Evolutionary conservation across 371 early-diverging fungal species (phyloP).

Genomic region (Apophysomyces variabilis): DNA sequence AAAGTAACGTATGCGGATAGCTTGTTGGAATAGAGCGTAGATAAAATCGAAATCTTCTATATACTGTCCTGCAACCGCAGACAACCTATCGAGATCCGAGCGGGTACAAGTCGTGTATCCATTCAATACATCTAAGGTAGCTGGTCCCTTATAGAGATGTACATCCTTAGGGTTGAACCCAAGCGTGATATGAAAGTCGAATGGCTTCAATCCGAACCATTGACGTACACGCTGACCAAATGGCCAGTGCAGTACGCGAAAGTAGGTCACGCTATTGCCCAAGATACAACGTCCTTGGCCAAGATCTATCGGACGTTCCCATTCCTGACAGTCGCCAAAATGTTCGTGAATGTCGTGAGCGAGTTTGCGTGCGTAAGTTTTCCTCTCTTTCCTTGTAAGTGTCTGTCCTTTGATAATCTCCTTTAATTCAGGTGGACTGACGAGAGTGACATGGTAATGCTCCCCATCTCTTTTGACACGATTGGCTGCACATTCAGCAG

Average conservation of each 20-base stretch:
- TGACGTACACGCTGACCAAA: conserved; percentile 21
- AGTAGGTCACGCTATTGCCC: conserved; percentile 14
- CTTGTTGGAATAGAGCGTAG: neutral
- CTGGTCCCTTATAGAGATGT: conserved; percentile 29
- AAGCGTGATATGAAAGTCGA: conserved; percentile 26
- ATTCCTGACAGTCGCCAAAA: conserved; percentile 13
- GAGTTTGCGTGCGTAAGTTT: neutral
- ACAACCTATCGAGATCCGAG: neutral
- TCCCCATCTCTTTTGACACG: neutral
- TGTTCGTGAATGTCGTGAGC: conserved; percentile 10
- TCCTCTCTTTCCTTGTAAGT: conserved; percentile 6
- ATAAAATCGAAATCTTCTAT: neutral
- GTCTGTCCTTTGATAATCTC: neutral
- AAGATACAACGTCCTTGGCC: conserved; percentile 17
- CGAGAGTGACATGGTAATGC: neutral
- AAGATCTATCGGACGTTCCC: conserved; percentile 22
- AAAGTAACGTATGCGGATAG: neutral
- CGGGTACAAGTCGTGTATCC: conserved; percentile 4
- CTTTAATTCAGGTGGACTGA: neutral
- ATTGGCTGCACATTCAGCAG: neutral
- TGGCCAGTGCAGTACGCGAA: conserved; percentile 26
- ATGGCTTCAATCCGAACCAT: conserved; percentile 14
- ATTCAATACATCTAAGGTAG: conserved; percentile 10
- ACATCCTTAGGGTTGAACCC: conserved; percentile 28
- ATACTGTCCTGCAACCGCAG: neutral